These are phyloP conservation scores for Penicillium sp. DNA, from an alignment of 2,329 filamentous ascomycete genomes.

Conservation along the genomic window DNA sequence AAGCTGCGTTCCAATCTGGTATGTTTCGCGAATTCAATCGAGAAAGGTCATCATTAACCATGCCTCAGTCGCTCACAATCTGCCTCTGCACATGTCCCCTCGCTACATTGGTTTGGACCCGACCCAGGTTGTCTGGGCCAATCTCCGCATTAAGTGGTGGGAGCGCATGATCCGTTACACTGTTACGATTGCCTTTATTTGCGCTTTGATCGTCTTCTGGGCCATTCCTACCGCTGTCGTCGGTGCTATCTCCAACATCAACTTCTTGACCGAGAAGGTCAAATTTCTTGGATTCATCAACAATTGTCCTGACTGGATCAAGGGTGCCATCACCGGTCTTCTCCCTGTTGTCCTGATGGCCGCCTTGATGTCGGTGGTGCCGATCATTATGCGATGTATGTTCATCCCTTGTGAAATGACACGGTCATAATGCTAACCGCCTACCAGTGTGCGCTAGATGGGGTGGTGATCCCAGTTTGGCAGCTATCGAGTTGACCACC, in stretches of 20 bases:
- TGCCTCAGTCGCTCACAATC: slow-evolving; percentile 65
- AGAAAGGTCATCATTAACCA: background rate
- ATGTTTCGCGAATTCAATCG: background rate
- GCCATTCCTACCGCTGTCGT: slow-evolving; percentile 70
- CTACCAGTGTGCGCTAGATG: slow-evolving; percentile 66
- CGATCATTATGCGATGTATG: slow-evolving; percentile 67
- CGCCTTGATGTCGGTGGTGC: slow-evolving; percentile 79
- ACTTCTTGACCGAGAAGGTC: slow-evolving; percentile 57
- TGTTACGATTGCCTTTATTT: slow-evolving; percentile 64
- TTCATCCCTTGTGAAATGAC: slow-evolving; percentile 27
- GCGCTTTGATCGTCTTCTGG: slow-evolving; percentile 82
- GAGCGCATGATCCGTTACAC: slow-evolving; percentile 69
- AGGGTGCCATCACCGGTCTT: slow-evolving; percentile 78
- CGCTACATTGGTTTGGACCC: slow-evolving; percentile 79
- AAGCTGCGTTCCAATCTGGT: slow-evolving; percentile 71
- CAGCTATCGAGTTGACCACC: slow-evolving; percentile 77
- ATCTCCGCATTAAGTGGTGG: slow-evolving; percentile 80
- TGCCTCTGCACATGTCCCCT: slow-evolving; percentile 78
- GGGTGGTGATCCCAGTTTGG: slow-evolving; percentile 71
- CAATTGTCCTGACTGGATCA: slow-evolving; percentile 61
- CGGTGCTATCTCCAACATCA: slow-evolving; percentile 78
- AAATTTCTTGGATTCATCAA: slow-evolving; percentile 69
- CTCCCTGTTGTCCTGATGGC: slow-evolving; percentile 73
- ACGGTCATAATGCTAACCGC: slow-evolving; percentile 2
- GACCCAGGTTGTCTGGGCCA: slow-evolving; percentile 77